Evolutionary conservation across 495 filamentous ascomycete species (phyloP).

Genomic region (Neurospora sp.): DNA sequence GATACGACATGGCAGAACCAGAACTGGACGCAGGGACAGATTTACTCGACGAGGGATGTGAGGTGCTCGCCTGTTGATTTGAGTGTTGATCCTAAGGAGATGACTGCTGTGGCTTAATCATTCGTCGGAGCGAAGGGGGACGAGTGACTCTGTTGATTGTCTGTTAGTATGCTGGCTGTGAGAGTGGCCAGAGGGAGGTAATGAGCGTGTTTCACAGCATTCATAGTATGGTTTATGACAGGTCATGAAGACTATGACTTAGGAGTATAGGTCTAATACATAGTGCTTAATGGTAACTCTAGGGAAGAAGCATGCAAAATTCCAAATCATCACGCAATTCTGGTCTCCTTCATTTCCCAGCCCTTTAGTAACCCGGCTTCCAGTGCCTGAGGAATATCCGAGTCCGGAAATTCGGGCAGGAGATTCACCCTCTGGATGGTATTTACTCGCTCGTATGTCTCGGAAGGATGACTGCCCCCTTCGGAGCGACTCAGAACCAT

Average conservation of each 20-base stretch:
- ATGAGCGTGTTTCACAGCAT: not conserved
- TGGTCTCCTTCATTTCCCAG: not conserved
- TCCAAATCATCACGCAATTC: not conserved
- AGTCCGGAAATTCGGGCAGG: too few relatives aligned
- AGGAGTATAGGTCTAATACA: not conserved
- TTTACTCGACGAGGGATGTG: conserved; percentile 27
- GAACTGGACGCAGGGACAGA: conserved; percentile 31
- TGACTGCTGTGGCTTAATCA: conserved; percentile 26
- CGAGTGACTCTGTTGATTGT: not conserved
- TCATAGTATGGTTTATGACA: not conserved
- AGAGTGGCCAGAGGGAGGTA: not conserved
- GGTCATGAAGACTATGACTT: not conserved
- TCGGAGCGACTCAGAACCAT: not conserved
- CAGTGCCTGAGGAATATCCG: not conserved
- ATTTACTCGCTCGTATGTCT: not conserved
- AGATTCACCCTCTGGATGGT: too few relatives aligned
- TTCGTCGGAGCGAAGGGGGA: not conserved
- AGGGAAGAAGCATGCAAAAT: not conserved
- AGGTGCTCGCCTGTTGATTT: conserved; percentile 21
- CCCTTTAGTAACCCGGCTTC: not conserved
- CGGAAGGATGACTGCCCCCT: not conserved
- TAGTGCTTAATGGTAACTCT: not conserved
- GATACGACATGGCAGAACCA: conserved; percentile 27
- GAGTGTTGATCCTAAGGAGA: conserved; percentile 18
- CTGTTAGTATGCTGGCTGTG: not conserved